Conservation (phyloP, 1,284 basidiomycete species). For the Calocybe gambosa region DNA sequence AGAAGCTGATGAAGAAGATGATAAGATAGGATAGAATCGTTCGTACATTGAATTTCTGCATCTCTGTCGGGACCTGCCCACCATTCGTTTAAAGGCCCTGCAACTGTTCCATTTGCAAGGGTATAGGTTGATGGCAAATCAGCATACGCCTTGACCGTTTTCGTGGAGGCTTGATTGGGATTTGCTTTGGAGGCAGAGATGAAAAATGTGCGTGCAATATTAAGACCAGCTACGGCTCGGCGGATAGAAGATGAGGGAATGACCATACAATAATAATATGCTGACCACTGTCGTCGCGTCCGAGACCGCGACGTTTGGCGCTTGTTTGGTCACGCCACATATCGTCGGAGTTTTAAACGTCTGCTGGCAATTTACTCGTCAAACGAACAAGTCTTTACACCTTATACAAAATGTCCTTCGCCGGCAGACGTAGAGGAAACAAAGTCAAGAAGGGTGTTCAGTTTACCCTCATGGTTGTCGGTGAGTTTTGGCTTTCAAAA, state of each 20-base stretch:
- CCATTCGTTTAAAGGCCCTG: slow-evolving; percentile 30
- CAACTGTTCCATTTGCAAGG: slow-evolving; percentile 33
- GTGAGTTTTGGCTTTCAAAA: slow-evolving; percentile 37
- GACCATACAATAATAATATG: slow-evolving; percentile 12
- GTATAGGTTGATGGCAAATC: slow-evolving; percentile 47
- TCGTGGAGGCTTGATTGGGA: slow-evolving; percentile 14
- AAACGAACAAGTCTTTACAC: slow-evolving; percentile 15
- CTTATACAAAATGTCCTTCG: slow-evolving; percentile 61
- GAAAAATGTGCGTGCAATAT: slow-evolving; percentile 8
- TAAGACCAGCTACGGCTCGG: slow-evolving; percentile 8
- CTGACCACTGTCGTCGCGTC: slow-evolving; percentile 11
- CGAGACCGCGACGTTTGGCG: neutral
- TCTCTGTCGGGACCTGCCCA: slow-evolving; percentile 9
- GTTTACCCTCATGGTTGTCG: slow-evolving; percentile 93
- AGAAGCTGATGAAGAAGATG: neutral
- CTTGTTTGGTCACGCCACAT: slow-evolving; percentile 27
- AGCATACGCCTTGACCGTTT: slow-evolving; percentile 46
- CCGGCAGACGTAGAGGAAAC: slow-evolving; percentile 84
- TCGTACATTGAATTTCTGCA: neutral
- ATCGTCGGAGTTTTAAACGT: slow-evolving; percentile 35
- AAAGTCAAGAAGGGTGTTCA: slow-evolving; percentile 97
- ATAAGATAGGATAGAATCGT: neutral
- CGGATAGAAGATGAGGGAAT: slow-evolving; percentile 1
- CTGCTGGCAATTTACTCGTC: slow-evolving; percentile 14
- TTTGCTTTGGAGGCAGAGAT: slow-evolving; percentile 1